phyloP scores from a whole-genome alignment of 345 rosid species.

The Rubroshorea leprosula region DNA sequence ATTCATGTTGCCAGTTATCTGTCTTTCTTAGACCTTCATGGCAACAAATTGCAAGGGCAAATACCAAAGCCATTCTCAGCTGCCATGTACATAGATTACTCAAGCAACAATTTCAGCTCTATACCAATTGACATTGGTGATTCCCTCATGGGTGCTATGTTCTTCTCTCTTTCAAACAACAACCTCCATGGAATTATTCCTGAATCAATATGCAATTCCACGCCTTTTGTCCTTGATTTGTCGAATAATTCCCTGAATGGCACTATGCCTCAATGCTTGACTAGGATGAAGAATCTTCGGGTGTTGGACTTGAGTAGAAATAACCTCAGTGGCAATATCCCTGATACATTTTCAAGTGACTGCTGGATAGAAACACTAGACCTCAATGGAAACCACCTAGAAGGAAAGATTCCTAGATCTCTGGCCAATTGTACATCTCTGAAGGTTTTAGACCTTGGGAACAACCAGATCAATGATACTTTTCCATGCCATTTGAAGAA shows the following conservation, averaged over 20 bases:
- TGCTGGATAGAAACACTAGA: no score
- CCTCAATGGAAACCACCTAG: neutral
- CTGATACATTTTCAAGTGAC: neutral
- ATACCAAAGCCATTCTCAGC: neutral
- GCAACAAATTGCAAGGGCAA: neutral
- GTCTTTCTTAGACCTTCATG: no score
- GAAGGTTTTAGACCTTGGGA: conserved; percentile 36
- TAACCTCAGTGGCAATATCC: neutral
- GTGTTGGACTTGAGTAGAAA: neutral
- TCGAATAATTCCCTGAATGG: neutral
- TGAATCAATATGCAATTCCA: neutral
- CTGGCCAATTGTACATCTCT: conserved; percentile 22
- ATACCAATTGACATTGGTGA: neutral
- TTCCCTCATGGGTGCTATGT: neutral
- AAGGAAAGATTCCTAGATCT: neutral
- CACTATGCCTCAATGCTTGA: neutral
- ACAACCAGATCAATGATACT: conserved; percentile 23
- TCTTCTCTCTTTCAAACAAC: neutral
- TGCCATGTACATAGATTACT: neutral
- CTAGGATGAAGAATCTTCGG: neutral
- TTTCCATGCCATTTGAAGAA: conserved; percentile 37
- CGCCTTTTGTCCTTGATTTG: neutral
- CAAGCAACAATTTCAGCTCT: conserved; percentile 21
- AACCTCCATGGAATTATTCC: neutral
- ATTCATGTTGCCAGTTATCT: no score